These are phyloP conservation scores for Massariosphaeria phaeospora DNA, from an alignment of 495 filamentous ascomycete genomes.

Conservation along the genomic window DNA sequence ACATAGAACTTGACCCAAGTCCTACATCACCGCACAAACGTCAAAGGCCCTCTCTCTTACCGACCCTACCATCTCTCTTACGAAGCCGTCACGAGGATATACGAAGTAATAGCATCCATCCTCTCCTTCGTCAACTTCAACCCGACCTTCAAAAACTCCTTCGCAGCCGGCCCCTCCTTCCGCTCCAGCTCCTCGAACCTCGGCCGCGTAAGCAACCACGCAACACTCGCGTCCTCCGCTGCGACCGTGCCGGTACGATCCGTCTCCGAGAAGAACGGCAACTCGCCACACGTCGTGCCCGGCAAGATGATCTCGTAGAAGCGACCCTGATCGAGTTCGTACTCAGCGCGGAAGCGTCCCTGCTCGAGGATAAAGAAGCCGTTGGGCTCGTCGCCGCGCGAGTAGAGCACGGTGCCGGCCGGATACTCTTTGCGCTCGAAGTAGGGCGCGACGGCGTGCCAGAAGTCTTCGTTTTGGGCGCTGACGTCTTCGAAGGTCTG, in stretches of 20 bases:
- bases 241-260: conserved; percentile 78
- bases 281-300: conserved; percentile 89
- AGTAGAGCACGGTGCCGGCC: conserved; percentile 68
- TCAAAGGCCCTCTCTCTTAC: no score
- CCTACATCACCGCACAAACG: no score
- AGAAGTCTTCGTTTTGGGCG: conserved; percentile 85
- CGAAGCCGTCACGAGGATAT: conserved; percentile 25
- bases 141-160: conserved; percentile 75
- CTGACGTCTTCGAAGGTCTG: conserved; percentile 87
- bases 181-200: conserved; percentile 67
- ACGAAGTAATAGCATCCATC: conserved; percentile 76
- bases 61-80: background rate
- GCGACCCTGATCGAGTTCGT: conserved; percentile 80
- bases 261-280: conserved; percentile 92
- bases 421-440: conserved; percentile 63
- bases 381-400: conserved; percentile 47
- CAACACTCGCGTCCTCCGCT: conserved; percentile 72
- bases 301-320: conserved; percentile 90
- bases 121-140: conserved; percentile 85
- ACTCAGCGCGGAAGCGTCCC: conserved; percentile 84
- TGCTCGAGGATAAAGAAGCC: conserved; percentile 90
- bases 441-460: conserved; percentile 70
- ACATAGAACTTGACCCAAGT: no score
- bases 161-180: conserved; percentile 66
- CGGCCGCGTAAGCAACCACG: conserved; percentile 69